Evolutionary conservation across 1,139 yeast genomes (phyloP).

Genomic region (Geotrichum fermentans): DNA sequence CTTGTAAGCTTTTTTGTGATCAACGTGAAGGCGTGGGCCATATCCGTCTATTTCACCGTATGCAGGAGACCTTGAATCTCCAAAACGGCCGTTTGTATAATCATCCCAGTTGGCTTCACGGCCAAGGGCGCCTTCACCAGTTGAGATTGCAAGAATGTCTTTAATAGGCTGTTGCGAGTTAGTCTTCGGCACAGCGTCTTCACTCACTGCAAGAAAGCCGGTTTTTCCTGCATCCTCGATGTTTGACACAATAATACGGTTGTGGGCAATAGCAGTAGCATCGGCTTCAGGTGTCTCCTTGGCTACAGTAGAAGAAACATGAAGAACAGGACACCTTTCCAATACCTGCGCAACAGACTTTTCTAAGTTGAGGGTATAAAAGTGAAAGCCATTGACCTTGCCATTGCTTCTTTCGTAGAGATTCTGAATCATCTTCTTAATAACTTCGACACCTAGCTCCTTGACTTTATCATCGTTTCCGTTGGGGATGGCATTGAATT

Average conservation of each 20-base stretch:
- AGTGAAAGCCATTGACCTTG: conserved; percentile 71
- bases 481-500: conserved; percentile 53
- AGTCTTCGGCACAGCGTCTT: conserved; percentile 20
- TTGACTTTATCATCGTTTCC: conserved; percentile 84
- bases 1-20: conserved; percentile 62
- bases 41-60: conserved; percentile 97
- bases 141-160: conserved; percentile 66
- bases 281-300: conserved; percentile 18
- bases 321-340: conserved; percentile 47
- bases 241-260: conserved; percentile 43
- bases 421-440: conserved; percentile 56
- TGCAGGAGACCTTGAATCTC: conserved; percentile 93
- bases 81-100: conserved; percentile 95
- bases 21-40: conserved; percentile 81
- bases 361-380: conserved; percentile 84
- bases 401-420: conserved; percentile 51
- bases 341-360: conserved; percentile 85
- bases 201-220: conserved; percentile 23
- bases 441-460: conserved; percentile 69
- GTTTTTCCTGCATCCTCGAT: conserved; percentile 17
- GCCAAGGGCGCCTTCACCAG: conserved; percentile 81
- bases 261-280: conserved; percentile 38
- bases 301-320: conserved; percentile 22
- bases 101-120: conserved; percentile 98
- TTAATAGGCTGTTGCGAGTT: conserved; percentile 41